A percentile compares a stretch with the other conserved stretches of the same genome.
phyloP scores from a whole-genome alignment of 73 alveolate species.

The Blepharisma stoltei region DNA sequence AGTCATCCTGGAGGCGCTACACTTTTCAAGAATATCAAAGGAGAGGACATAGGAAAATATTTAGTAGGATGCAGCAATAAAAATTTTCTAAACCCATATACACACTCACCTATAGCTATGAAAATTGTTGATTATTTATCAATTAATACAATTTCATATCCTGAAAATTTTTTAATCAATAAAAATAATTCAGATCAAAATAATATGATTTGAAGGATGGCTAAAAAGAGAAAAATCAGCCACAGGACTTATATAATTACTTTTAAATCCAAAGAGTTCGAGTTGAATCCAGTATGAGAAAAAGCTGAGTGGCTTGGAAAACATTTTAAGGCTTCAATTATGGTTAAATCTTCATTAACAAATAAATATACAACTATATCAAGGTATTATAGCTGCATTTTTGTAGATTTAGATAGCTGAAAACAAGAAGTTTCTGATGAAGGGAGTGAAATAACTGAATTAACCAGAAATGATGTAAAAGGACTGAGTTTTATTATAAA shows the following conservation, averaged over 20 bases:
- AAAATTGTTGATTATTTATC: background rate
- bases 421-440: background rate
- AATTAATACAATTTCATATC: background rate
- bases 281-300: background rate
- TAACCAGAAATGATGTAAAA: no score
- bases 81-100: background rate
- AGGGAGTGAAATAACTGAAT: no score
- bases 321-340: background rate
- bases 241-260: background rate
- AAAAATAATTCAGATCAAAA: background rate
- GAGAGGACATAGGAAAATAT: slow-evolving; percentile 16
- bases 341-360: no score
- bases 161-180: background rate
- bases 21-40: background rate
- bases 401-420: background rate
- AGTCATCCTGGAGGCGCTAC: slow-evolving; percentile 16
- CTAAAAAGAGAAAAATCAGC: background rate
- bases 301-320: slow-evolving; percentile 7
- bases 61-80: slow-evolving; percentile 19
- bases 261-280: background rate
- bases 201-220: background rate
- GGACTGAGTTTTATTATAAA: background rate
- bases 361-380: background rate
- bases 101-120: background rate
- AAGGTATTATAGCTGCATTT: slow-evolving; percentile 13